Base-by-base conservation (phyloP, 192 early-diverging fungal species). In the Backusella psychrophila region DNA sequence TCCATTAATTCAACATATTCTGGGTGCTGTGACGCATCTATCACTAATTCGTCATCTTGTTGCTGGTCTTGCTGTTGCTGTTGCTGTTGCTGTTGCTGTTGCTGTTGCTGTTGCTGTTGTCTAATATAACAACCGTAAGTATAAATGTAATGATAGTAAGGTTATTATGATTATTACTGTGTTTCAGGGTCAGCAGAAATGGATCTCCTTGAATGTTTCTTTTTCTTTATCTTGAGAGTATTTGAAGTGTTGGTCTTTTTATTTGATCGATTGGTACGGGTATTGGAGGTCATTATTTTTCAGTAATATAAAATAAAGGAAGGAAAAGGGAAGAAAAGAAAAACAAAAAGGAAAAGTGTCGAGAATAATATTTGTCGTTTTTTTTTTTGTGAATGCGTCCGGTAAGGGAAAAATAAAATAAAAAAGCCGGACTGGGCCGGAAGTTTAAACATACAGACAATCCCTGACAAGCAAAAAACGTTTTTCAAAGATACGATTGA, bases 1-100 rank as follows among this genome's bases (percentile, higher is more conserved):
- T 21, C 36, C 33, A 74, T 42, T 39, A 74, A 31, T 26, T 63
- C 33, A 65, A 9, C 36, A 66, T 74, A 74, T 26, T 74, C 73
- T 31, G 73, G 38, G 29, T 74, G 71, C 15, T 70, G 56, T 63
- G 56, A 63, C 11, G 56, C 56, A 63, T 63, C 56, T 26, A 63
- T 29, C 56, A 29, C 29, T 63, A 14, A 14, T 2, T 63, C 56
- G 3, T 63, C 56, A 29, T 63, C 56, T 29, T 14, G 21, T 29
- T 63, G 56, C 23, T 63, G 56, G 0, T 63, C 23, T 63, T 63
- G 21, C 29, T 63, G 56, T 4, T 63, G 56, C 4, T 63, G 56
- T 29, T 63, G 56, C n/a, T n/a, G n/a, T n/a, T n/a, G n/a, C n/a
- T n/a, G n/a, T n/a, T n/a, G n/a, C n/a, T 14, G 21, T 29, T 63